Percentiles rank a stretch among this genome's conserved stretches.
phyloP scores from a whole-genome alignment of 2,329 filamentous ascomycete genomes.

The Lasiodiplodia sp. region DNA sequence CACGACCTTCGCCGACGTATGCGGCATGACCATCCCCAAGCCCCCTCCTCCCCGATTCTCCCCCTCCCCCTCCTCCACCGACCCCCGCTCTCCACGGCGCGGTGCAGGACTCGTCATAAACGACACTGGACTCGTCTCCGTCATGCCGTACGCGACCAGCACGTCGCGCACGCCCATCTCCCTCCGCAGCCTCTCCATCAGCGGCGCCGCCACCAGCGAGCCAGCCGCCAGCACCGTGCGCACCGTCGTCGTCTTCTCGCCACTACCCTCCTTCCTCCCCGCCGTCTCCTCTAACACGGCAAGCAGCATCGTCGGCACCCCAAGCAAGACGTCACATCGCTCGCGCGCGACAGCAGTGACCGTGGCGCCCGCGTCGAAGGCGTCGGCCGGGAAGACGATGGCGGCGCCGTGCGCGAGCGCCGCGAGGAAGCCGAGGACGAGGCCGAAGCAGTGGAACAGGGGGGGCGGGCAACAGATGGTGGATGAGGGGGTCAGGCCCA shows the following conservation, averaged over 20 bases:
- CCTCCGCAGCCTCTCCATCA: constrained; percentile 79
- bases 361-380: constrained; percentile 80
- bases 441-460: constrained; percentile 79
- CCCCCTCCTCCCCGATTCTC: constrained; percentile 67
- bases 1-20: constrained; percentile 81
- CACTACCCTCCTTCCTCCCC: constrained; percentile 43
- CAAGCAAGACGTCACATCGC: constrained; percentile 75
- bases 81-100: constrained; percentile 40
- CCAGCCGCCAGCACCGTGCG: constrained; percentile 91
- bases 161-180: constrained; percentile 79
- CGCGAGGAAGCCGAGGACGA: constrained; percentile 93
- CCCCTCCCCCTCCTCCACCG: constrained; percentile 66
- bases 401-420: constrained; percentile 82
- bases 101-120: constrained; percentile 84
- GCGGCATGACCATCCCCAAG: constrained; percentile 81
- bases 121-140: constrained; percentile 78
- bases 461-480: constrained; percentile 70
- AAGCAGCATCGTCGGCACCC: constrained; percentile 92
- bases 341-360: constrained; percentile 70
- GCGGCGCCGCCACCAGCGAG: constrained; percentile 76
- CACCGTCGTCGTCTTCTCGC: constrained; percentile 57
- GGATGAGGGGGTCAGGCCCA: constrained; percentile 78
- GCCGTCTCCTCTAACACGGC: constrained; percentile 77
- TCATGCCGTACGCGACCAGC: constrained; percentile 97
- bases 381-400: constrained; percentile 85